Evolutionary conservation across 352 stramenopile genomes (phyloP), one percentile per base, ranked within the genome.

Genomic region (Phytophthora boehmeriae): DNA sequence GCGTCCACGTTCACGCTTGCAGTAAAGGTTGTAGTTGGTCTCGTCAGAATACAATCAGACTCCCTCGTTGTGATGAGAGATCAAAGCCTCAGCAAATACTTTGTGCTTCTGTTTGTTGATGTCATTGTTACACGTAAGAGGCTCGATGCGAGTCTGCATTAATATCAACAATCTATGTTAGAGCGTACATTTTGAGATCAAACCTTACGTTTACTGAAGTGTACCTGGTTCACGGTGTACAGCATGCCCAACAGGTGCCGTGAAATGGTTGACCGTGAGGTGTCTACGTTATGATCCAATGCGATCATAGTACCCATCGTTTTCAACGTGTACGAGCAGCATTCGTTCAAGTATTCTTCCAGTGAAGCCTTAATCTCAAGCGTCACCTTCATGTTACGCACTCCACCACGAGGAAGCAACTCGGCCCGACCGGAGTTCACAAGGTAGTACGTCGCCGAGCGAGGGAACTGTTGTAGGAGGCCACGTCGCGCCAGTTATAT

Each of bases 11-110:
- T 6, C 1, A 14, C 54, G 48, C 14, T 65, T 65, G 9, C 20
- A 48, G 41, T 58, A 54, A 19, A 48, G 8, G n/a, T 58, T 65
- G 50, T 28, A 65, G 30, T 58, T 65, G 11, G 48, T 65, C 16
- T 58, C 56, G 35, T 65, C 47, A 22, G 34, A 65, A 14, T 54
- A 54, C 2, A 58, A 11, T 23, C 41, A 16, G 36, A n/a, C n/a
- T n/a, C n/a, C 22, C 5, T 25, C 16, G 28, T 45, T 22, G 23
- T 63, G 47, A 5, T 4, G 8, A 11, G 8, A 8, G 1, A 64
- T 8, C 5, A 6, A n/a, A n/a, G n/a, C 8, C 14, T 47, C 28
- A 2, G 38, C 39, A 23, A 64, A 64, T 5, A 42, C 19, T 5
- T 35, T 54, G 2, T 20, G 8, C 19, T 61, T 61, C 4, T 46